phyloP scores from a whole-genome alignment of 176 grass and related monocot species.

The Bolboschoenus planiculmis region DNA sequence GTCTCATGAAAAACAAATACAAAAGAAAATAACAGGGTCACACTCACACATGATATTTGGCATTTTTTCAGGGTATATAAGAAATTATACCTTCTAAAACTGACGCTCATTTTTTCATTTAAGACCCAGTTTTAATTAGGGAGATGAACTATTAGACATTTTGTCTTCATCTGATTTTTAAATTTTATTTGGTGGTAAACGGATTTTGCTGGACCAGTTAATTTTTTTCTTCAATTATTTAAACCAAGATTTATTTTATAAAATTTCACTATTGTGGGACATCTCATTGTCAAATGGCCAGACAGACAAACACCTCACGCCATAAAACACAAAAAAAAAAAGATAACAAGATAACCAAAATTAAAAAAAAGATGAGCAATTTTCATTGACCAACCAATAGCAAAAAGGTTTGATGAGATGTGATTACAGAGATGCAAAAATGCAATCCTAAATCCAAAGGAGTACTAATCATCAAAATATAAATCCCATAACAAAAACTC shows the following conservation, averaged over 20 bases:
- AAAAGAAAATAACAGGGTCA: neutral
- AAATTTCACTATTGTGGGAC: neutral
- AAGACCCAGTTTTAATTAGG: neutral
- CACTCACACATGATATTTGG: neutral
- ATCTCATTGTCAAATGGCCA: neutral
- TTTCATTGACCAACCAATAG: neutral
- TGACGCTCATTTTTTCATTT: neutral
- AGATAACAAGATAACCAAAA: neutral
- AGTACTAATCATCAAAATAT: neutral
- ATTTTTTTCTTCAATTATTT: neutral
- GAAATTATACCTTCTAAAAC: neutral
- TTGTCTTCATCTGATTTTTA: neutral
- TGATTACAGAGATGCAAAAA: neutral
- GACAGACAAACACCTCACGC: neutral
- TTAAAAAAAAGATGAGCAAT: neutral
- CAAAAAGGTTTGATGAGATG: neutral
- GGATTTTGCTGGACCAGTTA: neutral
- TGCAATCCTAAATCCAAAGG: neutral
- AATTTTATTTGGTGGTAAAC: neutral
- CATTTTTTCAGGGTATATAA: neutral
- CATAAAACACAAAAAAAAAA: neutral
- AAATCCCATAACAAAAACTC: neutral
- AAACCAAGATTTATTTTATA: neutral
- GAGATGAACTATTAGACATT: neutral
- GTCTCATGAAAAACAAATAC: neutral